These are phyloP conservation scores for Gynandropsis gynandra DNA, from an alignment of 345 rosid genomes.

Conservation along the genomic window DNA sequence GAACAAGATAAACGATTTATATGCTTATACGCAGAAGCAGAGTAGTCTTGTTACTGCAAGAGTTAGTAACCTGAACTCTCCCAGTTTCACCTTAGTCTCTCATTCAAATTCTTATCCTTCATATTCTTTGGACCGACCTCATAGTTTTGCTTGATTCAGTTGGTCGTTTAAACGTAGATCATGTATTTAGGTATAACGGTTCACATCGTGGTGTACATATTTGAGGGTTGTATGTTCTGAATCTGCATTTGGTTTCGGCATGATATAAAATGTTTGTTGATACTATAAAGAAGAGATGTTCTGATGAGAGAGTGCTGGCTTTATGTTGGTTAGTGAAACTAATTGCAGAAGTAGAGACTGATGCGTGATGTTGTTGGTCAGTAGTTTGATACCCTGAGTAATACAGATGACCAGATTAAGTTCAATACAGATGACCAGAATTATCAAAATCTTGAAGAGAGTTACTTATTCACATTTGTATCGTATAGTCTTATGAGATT, in stretches of 20 bases:
- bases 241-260: slow-evolving; percentile 14
- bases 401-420: too few species aligned
- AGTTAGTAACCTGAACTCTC: slow-evolving; percentile 17
- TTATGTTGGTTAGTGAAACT: too few species aligned
- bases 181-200: slow-evolving; percentile 20
- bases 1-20: slow-evolving; percentile 8
- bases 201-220: slow-evolving; percentile 28
- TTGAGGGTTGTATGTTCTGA: slow-evolving; percentile 22
- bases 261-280: slow-evolving; percentile 2
- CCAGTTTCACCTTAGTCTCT: slow-evolving; percentile 9
- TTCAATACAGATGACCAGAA: too few species aligned
- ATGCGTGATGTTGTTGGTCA: too few species aligned
- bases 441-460: too few species aligned
- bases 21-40: slow-evolving; percentile 14
- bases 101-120: background rate
- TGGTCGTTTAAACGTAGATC: slow-evolving; percentile 18
- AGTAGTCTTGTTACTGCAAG: slow-evolving; percentile 15
- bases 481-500: too few species aligned
- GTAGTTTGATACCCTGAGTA: too few species aligned
- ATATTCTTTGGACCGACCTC: background rate
- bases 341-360: too few species aligned
- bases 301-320: too few species aligned
- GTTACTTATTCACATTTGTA: too few species aligned
- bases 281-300: too few species aligned
- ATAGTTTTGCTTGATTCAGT: background rate